Evolutionary conservation across 2,329 filamentous ascomycete species (phyloP).

Genomic region (Thermoascus crustaceus): DNA sequence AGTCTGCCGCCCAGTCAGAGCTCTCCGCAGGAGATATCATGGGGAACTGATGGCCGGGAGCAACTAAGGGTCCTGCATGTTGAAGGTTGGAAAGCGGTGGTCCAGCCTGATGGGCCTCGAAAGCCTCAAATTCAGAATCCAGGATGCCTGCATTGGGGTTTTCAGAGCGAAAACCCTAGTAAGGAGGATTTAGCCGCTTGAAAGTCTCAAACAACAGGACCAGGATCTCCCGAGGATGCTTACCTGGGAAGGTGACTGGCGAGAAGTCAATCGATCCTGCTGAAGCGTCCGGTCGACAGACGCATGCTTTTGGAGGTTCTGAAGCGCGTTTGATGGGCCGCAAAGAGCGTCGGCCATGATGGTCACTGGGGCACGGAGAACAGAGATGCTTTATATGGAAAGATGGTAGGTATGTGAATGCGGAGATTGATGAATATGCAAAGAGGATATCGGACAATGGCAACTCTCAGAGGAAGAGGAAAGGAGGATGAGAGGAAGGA

Average conservation of each 20-base stretch:
- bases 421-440: too few relatives aligned
- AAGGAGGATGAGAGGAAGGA: not conserved
- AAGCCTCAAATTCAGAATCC: constrained; percentile 62
- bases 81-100: constrained; percentile 30
- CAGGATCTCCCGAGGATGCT: constrained; percentile 8
- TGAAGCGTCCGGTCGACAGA: constrained; percentile 62
- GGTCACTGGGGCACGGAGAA: constrained; percentile 5
- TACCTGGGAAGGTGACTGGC: constrained; percentile 50
- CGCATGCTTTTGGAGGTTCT: constrained; percentile 63
- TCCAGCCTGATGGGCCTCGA: constrained; percentile 41
- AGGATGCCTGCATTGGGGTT: constrained; percentile 47
- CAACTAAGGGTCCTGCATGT: constrained; percentile 23
- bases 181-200: constrained; percentile 9
- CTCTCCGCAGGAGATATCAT: constrained; percentile 14
- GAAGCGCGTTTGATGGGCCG: constrained; percentile 66
- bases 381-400: not conserved
- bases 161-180: constrained; percentile 55
- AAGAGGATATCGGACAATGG: too few relatives aligned
- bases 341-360: constrained; percentile 62
- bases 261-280: constrained; percentile 58
- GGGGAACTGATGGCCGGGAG: constrained; percentile 18
- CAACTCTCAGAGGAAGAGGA: not conserved
- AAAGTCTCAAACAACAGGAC: constrained; percentile 1
- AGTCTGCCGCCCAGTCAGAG: constrained; percentile 38
- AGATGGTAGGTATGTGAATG: not conserved